Evolutionary conservation across 2,329 filamentous ascomycete species (phyloP), one percentile per base, ranked within the genome.

Genomic region (Penicillium concentricum): DNA sequence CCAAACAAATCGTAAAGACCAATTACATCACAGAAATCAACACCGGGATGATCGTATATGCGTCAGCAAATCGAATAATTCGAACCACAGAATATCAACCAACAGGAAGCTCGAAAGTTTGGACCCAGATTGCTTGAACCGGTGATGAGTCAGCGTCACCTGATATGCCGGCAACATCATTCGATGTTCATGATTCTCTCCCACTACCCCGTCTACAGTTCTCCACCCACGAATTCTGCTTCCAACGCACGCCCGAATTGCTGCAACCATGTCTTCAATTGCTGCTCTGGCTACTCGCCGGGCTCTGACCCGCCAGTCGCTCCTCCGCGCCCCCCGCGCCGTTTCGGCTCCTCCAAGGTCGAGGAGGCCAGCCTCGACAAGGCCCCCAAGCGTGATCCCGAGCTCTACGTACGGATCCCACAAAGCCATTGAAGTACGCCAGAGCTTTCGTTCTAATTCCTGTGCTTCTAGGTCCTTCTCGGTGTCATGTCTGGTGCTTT

Each of bases 401-500:
- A 91, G 79, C 86, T 90, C 73, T 89, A 88, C 74, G 87, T 90
- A 84, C 66, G 84, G 13, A 59, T 51, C 38, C 34, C 26, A 56
- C 57, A 38, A 57, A 45, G 62, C 54, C 34, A 61, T 51, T 61
- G 56, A 53, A 39, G 18, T 8, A 30, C 22, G 3, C 34, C 35
- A 43, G 34, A 57, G n/a, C 43, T 42, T 44, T 56, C 22, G 35
- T 32, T 53, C 64, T 67, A 63, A 70, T 57, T 44, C 3, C 10
- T 49, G 3, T 49, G 9, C 1, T 24, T 58, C 46, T 70, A 97
- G 94, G 87, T 97, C 72, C 89, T 99, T 65, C 85, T 92, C 63
- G 90, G 86, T 72, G 87, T 97, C 76, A 96, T 97, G 91, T 87
- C 89, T 69, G 87, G 88, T 75, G 89, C 91, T 69, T 89, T 97